Base-by-base conservation (phyloP, 805 yeast genomes). In the Wickerhamomyces canadensis region DNA sequence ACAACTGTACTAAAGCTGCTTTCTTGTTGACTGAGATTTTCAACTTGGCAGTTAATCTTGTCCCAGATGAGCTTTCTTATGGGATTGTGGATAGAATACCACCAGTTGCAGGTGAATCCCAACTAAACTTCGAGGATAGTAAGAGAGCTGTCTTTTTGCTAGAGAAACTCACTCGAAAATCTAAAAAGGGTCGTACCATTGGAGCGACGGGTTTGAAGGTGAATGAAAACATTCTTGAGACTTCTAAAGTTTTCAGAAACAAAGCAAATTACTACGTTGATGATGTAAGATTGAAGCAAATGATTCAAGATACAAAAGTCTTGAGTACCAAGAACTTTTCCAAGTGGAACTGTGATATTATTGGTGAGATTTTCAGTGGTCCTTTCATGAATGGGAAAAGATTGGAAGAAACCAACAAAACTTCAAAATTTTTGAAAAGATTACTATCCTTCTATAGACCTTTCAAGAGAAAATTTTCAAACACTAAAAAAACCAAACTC, bases 401-500 rank as follows among this genome's bases (percentile, higher is more conserved):
- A 34, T 67, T 93, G 30, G 95, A 87, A 23, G 98, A 91, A 39
- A 65, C 83, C 2, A 68, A 78, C 25, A 78, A 73, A 48, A 80
- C 82, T 3, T 87, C 97, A 1, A 91, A 89, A 51, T 86, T 93
- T 51, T 69, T 89, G 55, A 89, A 91, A 54, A 64, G 96, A 38
- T 57, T 93, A 19, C 58, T 89, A 49, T 84, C 95, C 2, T 93
- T 91, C 55, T 91, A 79, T 55, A 68, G 98, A 37, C 98, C 99
- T 0, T 83, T 89, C 63, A 89, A 94, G 60, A 78, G 80, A 50
- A 66, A 96, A 38, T 91, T 88, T 58, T 67, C 84, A 7, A 62
- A 66, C 19, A 60, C 78, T 32, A 63, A 74, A 41, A 66, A 66
- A 38, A 64, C 78, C 2, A 74, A 70, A 38, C 59, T 66, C 23